Conservation (phyloP, 495 filamentous ascomycete species). For the Penicillium salamii region DNA sequence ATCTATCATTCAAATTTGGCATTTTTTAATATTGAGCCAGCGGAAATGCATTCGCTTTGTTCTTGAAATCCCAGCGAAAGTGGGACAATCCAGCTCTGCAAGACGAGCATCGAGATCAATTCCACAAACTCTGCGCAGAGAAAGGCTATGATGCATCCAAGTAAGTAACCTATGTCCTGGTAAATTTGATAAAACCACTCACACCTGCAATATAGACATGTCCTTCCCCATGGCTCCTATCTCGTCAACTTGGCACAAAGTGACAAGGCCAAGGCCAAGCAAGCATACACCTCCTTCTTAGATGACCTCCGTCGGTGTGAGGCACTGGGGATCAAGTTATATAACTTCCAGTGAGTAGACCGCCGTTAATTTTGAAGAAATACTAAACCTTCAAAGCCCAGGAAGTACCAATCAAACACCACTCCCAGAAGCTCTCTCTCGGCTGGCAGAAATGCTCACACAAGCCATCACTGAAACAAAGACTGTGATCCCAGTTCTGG, state of each 20-base stretch:
- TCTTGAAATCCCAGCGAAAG: slow-evolving; percentile 93
- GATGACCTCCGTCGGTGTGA: slow-evolving; percentile 90
- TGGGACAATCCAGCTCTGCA: slow-evolving; percentile 83
- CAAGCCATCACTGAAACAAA: slow-evolving; percentile 71
- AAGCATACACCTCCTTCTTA: slow-evolving; percentile 81
- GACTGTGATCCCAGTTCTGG: slow-evolving; percentile 76
- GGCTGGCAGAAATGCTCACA: slow-evolving; percentile 78
- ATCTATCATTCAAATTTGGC: neutral
- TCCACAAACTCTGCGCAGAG: slow-evolving; percentile 61
- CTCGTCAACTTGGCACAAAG: slow-evolving; percentile 90
- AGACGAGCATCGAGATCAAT: slow-evolving; percentile 62
- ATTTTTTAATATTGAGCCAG: slow-evolving; percentile 33
- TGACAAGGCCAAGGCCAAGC: slow-evolving; percentile 73
- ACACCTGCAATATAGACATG: slow-evolving; percentile 44
- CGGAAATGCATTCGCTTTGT: slow-evolving; percentile 89
- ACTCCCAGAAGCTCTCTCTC: slow-evolving; percentile 65
- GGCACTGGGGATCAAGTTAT: slow-evolving; percentile 79
- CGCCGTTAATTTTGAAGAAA: neutral
- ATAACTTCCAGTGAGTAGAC: slow-evolving; percentile 81
- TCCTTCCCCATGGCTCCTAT: slow-evolving; percentile 92
- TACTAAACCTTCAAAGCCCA: slow-evolving; percentile 47
- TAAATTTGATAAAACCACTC: neutral
- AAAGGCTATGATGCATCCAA: slow-evolving; percentile 68
- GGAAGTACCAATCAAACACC: slow-evolving; percentile 69
- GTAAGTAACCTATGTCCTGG: slow-evolving; percentile 25